Evolutionary conservation across 2,329 filamentous ascomycete genomes (phyloP), one percentile per base, ranked within the genome.

Genomic region (Biscogniauxia marginata): DNA sequence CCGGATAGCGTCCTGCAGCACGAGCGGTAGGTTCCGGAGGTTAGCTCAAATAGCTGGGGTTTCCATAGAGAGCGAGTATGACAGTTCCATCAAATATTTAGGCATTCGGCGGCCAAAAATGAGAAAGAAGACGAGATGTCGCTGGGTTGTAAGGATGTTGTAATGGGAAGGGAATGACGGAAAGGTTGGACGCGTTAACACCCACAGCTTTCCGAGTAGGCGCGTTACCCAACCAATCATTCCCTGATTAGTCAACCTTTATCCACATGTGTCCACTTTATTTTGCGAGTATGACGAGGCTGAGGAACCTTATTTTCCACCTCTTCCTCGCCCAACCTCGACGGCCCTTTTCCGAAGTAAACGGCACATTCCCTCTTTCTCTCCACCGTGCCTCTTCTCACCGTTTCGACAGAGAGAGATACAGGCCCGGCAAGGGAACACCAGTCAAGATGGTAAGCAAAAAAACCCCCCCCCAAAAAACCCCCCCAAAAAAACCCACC

Each of bases 371-470:
- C 16, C 46, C 9, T 16, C 21, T 13, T 49, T 16, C 21, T 49
- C 8, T 22, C 23, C 46, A 16, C 20, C 11, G 13, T 39, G 2
- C n/a, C n/a, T 39, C 13, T 39, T 9, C 11, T 8, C 3, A 39
- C 13, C 13, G 3, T 7, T 7, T 30, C 25, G 2, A 9, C n/a
- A 39, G 30, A 39, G 11, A 16, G 30, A 39, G n/a, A 3, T 39
- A 2, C n/a, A 39, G 30, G 7, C 13, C 5, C 9, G 7, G 9
- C 30, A 39, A 39, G 13, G n/a, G 30, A 39, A 21, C 47, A 52
- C 25, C 43, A 52, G 9, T 57, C 70, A 61, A 70, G 62, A 66
- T 74, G 67, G 68, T 69, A 60, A 51, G 61, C 43, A n/a, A n/a
- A n/a, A n/a, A n/a, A n/a, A n/a, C n/a, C n/a, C n/a, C n/a, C 43